phyloP scores from a whole-genome alignment of 2,329 filamentous ascomycete species.

The Penicillium thymicola region DNA sequence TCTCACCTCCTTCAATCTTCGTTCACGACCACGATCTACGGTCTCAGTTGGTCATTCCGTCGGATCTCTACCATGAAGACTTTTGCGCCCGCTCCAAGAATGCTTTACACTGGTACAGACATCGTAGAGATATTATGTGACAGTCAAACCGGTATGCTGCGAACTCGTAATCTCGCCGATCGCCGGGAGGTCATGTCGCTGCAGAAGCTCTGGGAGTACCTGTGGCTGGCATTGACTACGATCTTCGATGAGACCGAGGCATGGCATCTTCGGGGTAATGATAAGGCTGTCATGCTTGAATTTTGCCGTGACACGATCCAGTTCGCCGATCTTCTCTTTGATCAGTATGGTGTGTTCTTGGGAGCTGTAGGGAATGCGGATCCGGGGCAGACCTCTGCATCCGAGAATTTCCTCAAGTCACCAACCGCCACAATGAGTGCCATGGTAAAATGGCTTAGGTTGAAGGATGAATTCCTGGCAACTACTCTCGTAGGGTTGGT shows the following conservation, averaged over 20 bases:
- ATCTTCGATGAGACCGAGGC: slow-evolving; percentile 79
- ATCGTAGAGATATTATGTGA: slow-evolving; percentile 64
- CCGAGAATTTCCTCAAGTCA: slow-evolving; percentile 59
- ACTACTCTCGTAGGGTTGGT: slow-evolving; percentile 78
- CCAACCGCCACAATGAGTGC: slow-evolving; percentile 63
- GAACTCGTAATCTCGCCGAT: slow-evolving; percentile 54
- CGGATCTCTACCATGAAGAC: slow-evolving; percentile 55
- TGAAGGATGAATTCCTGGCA: slow-evolving; percentile 83
- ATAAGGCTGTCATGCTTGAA: slow-evolving; percentile 78
- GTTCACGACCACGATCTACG: slow-evolving; percentile 55
- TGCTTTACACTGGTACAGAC: slow-evolving; percentile 61
- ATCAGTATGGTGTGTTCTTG: slow-evolving; percentile 78
- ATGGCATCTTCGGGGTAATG: slow-evolving; percentile 69
- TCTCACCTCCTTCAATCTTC: slow-evolving; percentile 58
- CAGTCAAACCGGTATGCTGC: slow-evolving; percentile 60
- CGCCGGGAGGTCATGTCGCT: slow-evolving; percentile 63
- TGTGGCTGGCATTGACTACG: slow-evolving; percentile 77
- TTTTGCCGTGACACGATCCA: slow-evolving; percentile 96
- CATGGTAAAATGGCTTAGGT: slow-evolving; percentile 82
- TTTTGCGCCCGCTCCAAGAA: slow-evolving; percentile 58
- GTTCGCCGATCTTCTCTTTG: slow-evolving; percentile 79
- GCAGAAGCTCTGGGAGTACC: slow-evolving; percentile 74
- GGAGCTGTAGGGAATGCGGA: slow-evolving; percentile 59
- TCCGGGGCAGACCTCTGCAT: slow-evolving; percentile 37
- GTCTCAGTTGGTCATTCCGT: slow-evolving; percentile 55